phyloP scores from a whole-genome alignment of 441 rosid species.

The Manihot esculenta region DNA sequence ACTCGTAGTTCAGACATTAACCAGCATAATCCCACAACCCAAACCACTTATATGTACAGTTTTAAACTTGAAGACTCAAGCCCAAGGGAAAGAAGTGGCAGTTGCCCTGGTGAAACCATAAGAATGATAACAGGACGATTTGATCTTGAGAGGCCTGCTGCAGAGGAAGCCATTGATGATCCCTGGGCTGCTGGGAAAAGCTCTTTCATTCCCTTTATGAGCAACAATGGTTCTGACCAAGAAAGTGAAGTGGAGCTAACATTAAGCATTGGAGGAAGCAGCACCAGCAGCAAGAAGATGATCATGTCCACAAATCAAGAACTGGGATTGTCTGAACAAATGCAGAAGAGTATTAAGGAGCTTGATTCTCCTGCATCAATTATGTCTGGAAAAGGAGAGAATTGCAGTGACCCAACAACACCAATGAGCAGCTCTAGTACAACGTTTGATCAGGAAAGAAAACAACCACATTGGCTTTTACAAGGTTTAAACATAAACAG shows the following conservation, averaged over 20 bases:
- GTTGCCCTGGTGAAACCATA: conserved; percentile 42
- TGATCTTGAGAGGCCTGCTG: conserved; percentile 42
- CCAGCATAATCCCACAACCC: no score
- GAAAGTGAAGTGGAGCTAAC: conserved; percentile 72
- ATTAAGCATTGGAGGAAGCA: conserved; percentile 57
- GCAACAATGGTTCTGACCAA: conserved; percentile 32
- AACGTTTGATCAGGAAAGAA: conserved; percentile 56
- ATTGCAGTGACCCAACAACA: conserved; percentile 46
- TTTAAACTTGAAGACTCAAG: conserved; percentile 26
- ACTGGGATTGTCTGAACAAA: conserved; percentile 1
- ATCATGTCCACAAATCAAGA: conserved; percentile 6
- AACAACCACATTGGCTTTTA: conserved; percentile 74
- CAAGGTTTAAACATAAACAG: conserved; percentile 58
- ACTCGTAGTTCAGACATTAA: neutral
- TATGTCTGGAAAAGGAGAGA: conserved; percentile 38
- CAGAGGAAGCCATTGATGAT: conserved; percentile 34
- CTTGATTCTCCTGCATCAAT: conserved; percentile 32
- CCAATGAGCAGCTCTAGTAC: conserved; percentile 57
- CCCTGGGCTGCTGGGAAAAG: conserved; percentile 28
- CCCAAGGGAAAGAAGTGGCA: conserved; percentile 50
- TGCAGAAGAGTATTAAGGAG: neutral
- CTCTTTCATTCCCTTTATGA: conserved; percentile 16
- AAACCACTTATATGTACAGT: conserved; percentile 15
- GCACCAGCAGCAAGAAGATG: conserved; percentile 25
- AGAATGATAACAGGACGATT: conserved; percentile 28